Evolutionary conservation across 1,139 yeast genomes (phyloP).

Genomic region (Williopsis jadinii): DNA sequence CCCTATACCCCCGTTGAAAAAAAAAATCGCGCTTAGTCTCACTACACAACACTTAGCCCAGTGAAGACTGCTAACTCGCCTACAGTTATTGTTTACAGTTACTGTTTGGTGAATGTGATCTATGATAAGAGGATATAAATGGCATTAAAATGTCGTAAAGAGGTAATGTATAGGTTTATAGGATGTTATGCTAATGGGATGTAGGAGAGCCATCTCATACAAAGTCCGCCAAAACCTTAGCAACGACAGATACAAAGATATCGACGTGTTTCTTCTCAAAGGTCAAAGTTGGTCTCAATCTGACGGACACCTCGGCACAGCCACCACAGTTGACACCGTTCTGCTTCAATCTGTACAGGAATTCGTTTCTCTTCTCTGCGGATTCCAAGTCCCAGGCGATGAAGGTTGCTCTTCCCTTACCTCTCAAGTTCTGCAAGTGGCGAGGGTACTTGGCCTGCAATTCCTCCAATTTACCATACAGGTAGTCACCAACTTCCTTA

Average conservation of each 20-base stretch:
- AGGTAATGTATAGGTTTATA: not conserved
- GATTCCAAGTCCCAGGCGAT: conserved; percentile 65
- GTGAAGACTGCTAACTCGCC: no score
- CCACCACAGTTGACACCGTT: conserved; percentile 70
- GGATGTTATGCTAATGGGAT: not conserved
- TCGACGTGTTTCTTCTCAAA: conserved; percentile 66
- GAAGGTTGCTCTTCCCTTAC: conserved; percentile 61
- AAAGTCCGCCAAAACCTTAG: conserved; percentile 17
- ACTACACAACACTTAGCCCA: no score
- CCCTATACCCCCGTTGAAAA: no score
- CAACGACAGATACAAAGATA: conserved; percentile 38
- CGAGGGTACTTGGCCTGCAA: conserved; percentile 40
- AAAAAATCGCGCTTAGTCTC: no score
- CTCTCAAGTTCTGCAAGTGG: conserved; percentile 49
- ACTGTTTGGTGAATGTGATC: no score
- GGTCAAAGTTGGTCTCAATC: conserved; percentile 66
- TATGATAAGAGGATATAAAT: not conserved
- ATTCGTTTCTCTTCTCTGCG: conserved; percentile 40
- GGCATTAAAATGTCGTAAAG: not conserved
- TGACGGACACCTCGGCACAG: conserved; percentile 56
- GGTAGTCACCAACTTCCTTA: conserved; percentile 52
- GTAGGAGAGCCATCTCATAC: not conserved
- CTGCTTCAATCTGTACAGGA: conserved; percentile 42
- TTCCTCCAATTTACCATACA: conserved; percentile 39
- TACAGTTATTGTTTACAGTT: no score